phyloP scores from a whole-genome alignment of 2,329 filamentous ascomycete species.

The Fusarium sp. region DNA sequence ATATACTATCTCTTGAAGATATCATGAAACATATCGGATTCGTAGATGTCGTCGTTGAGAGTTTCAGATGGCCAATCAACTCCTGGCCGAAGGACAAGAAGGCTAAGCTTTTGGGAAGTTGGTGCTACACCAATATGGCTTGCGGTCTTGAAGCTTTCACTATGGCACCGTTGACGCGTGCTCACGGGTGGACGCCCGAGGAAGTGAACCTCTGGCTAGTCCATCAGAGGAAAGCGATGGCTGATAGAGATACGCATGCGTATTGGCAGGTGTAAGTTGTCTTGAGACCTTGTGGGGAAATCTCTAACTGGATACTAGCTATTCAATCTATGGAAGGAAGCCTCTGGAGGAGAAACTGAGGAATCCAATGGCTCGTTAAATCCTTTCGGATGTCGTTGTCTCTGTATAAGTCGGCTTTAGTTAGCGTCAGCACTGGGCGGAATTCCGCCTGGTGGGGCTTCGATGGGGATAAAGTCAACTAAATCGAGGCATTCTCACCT shows the following conservation, averaged over 20 bases:
- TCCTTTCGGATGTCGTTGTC: not conserved
- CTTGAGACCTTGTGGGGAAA: not conserved
- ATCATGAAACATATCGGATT: conserved; percentile 39
- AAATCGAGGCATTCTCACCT: not conserved
- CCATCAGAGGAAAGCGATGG: conserved; percentile 29
- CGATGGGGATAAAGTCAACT: conserved; percentile 11
- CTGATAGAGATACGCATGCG: conserved; percentile 8
- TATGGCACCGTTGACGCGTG: conserved; percentile 34
- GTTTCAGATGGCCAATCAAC: conserved; percentile 41
- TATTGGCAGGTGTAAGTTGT: conserved; percentile 33
- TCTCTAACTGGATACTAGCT: not conserved
- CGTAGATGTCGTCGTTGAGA: conserved; percentile 24
- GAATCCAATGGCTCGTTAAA: too few relatives aligned
- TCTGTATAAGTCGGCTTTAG: not conserved
- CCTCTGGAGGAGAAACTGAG: not conserved
- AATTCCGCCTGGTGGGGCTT: conserved; percentile 29
- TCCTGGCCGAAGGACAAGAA: conserved; percentile 34
- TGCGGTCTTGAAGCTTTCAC: conserved; percentile 35
- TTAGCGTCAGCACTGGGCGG: conserved; percentile 7
- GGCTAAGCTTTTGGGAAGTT: conserved; percentile 33
- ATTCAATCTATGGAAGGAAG: conserved; percentile 29
- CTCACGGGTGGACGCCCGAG: conserved; percentile 25
- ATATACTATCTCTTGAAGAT: conserved; percentile 28
- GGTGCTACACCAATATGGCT: conserved; percentile 27
- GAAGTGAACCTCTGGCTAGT: conserved; percentile 25